Evolutionary conservation across 108 stramenopile genomes (phyloP).

Genomic region (Fragilaria crotonensis): DNA sequence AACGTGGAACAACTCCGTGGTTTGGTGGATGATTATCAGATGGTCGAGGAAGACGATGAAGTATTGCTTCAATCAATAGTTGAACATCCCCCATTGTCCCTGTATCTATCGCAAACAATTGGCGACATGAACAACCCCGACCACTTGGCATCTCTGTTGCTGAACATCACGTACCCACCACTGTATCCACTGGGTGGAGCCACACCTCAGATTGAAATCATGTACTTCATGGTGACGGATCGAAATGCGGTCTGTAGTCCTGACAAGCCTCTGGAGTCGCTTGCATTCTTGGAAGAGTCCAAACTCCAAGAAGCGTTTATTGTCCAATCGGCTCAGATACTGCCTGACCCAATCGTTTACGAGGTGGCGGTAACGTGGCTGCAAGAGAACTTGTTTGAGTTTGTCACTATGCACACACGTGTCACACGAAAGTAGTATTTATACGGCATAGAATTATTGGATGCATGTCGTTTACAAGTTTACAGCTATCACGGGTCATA

Average conservation of each 20-base stretch:
- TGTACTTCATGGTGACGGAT: slow-evolving; percentile 18
- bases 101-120: slow-evolving; percentile 9
- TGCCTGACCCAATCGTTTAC: slow-evolving; percentile 23
- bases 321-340: slow-evolving; percentile 12
- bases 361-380: slow-evolving; percentile 29
- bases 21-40: slow-evolving; percentile 17
- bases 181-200: slow-evolving; percentile 22
- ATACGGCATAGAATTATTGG: too few relatives aligned
- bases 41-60: slow-evolving; percentile 6
- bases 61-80: neutral
- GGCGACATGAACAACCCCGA: slow-evolving; percentile 25
- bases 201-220: slow-evolving; percentile 9
- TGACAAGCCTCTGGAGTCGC: slow-evolving; percentile 37
- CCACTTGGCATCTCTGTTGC: slow-evolving; percentile 3
- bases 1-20: slow-evolving; percentile 13
- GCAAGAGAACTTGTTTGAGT: slow-evolving; percentile 28
- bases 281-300: slow-evolving; percentile 22
- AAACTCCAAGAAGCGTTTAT: slow-evolving; percentile 9
- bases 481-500: too few relatives aligned
- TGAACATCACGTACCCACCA: slow-evolving; percentile 11
- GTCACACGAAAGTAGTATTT: too few relatives aligned
- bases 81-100: slow-evolving; percentile 21
- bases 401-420: neutral
- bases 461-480: too few relatives aligned
- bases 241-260: slow-evolving; percentile 1